Evolutionary conservation across 768 basidiomycete species (phyloP).

Genomic region (Lactarius sanguifluus): DNA sequence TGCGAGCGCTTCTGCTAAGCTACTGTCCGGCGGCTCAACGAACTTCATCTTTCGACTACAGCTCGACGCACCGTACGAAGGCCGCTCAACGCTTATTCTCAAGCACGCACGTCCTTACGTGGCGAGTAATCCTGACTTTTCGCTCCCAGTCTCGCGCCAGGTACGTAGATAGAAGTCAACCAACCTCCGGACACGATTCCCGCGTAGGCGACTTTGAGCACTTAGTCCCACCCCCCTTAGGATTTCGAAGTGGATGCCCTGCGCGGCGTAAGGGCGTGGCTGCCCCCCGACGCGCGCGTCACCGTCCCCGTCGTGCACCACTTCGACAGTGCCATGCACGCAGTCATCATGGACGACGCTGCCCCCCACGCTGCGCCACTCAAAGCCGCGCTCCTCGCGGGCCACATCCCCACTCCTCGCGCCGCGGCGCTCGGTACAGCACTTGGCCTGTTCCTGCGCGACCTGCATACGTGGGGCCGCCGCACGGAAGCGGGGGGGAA

Average conservation of each 20-base stretch:
- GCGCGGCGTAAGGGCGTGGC: constrained; percentile 41
- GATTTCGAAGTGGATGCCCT: constrained; percentile 52
- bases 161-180: constrained; percentile 35
- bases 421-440: constrained; percentile 49
- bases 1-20: constrained; percentile 40
- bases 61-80: constrained; percentile 43
- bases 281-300: constrained; percentile 42
- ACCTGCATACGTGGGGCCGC: constrained; percentile 50
- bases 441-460: constrained; percentile 55
- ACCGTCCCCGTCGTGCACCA: constrained; percentile 50
- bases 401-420: constrained; percentile 33
- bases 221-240: constrained; percentile 28
- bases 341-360: constrained; percentile 63
- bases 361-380: constrained; percentile 43
- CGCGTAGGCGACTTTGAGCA: too few relatives aligned
- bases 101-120: constrained; percentile 52
- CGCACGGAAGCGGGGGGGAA: constrained; percentile 18
- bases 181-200: neutral
- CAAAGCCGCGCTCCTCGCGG: constrained; percentile 43
- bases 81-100: constrained; percentile 49
- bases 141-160: constrained; percentile 52
- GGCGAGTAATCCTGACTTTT: constrained; percentile 30
- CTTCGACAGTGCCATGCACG: constrained; percentile 49
- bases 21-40: constrained; percentile 51
- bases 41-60: constrained; percentile 59